These are phyloP conservation scores for Coemansia sp. DNA, from an alignment of 192 early-diverging fungal species.

Conservation along the genomic window DNA sequence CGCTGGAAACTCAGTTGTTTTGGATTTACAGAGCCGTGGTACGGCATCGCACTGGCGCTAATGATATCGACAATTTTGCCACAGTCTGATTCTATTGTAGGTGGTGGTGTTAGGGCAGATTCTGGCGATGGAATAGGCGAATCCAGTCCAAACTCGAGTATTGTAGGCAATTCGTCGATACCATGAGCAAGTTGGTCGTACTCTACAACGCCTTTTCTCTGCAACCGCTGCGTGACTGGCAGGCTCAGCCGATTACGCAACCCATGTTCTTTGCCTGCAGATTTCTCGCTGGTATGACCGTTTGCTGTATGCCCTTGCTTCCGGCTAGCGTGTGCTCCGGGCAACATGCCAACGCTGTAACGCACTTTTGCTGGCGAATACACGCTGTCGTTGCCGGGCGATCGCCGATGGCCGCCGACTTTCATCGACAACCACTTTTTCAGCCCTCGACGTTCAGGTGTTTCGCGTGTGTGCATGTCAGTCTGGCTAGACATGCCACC, in stretches of 20 bases:
- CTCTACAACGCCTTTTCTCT: conserved; percentile 2
- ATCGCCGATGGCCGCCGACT: conserved; percentile 1
- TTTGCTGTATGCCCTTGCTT: neutral
- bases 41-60: neutral
- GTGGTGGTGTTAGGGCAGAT: conserved; percentile 4
- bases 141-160: conserved; percentile 10
- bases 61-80: neutral
- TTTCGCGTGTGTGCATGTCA: neutral
- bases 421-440: conserved; percentile 47
- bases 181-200: neutral
- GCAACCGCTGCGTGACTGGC: conserved; percentile 6
- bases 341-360: conserved; percentile 4
- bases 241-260: conserved; percentile 9
- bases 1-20: neutral
- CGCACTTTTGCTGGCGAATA: neutral
- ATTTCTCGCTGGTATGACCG: neutral
- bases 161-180: conserved; percentile 4
- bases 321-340: neutral
- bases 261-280: neutral
- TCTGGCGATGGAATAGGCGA: conserved; percentile 6
- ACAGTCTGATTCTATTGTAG: neutral
- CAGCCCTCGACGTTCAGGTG: conserved; percentile 12
- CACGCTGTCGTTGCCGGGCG: too few relatives aligned
- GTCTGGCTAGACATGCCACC: neutral
- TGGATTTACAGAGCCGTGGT: neutral